Evolutionary conservation across 2,329 filamentous ascomycete genomes (phyloP).

Genomic region (Cadophora malorum): DNA sequence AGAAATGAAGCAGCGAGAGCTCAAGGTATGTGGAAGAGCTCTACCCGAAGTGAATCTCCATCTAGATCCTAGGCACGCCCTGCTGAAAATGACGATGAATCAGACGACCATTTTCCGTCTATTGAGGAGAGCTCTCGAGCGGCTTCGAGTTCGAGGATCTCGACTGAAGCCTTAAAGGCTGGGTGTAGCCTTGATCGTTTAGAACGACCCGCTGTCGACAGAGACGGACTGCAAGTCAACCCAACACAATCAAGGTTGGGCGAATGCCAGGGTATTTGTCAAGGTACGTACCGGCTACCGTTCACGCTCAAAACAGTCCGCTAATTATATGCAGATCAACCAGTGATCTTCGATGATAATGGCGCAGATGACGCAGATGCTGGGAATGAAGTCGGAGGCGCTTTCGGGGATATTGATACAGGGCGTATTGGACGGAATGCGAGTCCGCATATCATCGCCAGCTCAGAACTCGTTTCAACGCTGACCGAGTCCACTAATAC

Average conservation of each 20-base stretch:
- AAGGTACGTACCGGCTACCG: conserved; percentile 15
- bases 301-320: conserved; percentile 7
- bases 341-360: conserved; percentile 28
- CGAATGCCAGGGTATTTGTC: conserved; percentile 15
- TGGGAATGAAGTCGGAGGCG: conserved; percentile 17
- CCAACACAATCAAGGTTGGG: conserved; percentile 18
- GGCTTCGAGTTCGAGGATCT: conserved; percentile 24
- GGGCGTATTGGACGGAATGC: conserved; percentile 27
- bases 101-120: conserved; percentile 23
- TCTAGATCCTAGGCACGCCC: conserved; percentile 21
- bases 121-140: conserved; percentile 24
- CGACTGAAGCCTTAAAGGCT: conserved; percentile 21
- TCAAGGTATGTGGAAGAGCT: conserved; percentile 31
- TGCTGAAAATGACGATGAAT: conserved; percentile 22
- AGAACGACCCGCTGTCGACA: conserved; percentile 28
- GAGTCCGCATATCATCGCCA: conserved; percentile 26
- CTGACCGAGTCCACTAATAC: conserved; percentile 31
- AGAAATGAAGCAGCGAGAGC: conserved; percentile 30
- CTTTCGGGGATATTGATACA: conserved; percentile 27
- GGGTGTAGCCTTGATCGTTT: conserved; percentile 25
- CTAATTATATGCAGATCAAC: conserved; percentile 29
- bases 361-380: conserved; percentile 25
- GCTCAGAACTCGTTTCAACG: conserved; percentile 30
- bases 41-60: conserved; percentile 24
- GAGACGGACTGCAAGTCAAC: conserved; percentile 24